These are phyloP conservation scores for Calonectria pseudoturangicola DNA, from an alignment of 2,329 filamentous ascomycete species.

Conservation along the genomic window DNA sequence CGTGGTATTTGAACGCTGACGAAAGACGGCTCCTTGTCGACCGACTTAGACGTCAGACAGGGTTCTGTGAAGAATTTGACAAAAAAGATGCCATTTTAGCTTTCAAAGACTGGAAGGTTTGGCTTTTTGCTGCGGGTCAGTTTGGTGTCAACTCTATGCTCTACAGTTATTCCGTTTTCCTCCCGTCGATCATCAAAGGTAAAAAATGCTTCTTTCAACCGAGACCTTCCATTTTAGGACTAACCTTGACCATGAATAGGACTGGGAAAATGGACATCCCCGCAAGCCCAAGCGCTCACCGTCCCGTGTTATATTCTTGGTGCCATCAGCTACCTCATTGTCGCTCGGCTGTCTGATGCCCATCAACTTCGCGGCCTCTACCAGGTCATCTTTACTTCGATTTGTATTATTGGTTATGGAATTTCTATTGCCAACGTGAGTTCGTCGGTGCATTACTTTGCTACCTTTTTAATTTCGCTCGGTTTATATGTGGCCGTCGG, in stretches of 20 bases:
- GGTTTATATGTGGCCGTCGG: conserved; percentile 36
- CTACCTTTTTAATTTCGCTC: conserved; percentile 34
- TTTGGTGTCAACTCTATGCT: conserved; percentile 41
- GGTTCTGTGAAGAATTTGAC: conserved; percentile 60
- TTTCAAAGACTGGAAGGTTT: conserved; percentile 38
- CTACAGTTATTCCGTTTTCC: conserved; percentile 78
- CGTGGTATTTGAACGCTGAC: conserved; percentile 36
- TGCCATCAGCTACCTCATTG: conserved; percentile 73
- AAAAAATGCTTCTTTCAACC: not conserved
- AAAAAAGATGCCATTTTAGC: conserved; percentile 38
- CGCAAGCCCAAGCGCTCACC: conserved; percentile 59
- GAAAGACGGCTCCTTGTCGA: conserved; percentile 28
- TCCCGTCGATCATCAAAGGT: conserved; percentile 79
- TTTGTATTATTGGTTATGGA: conserved; percentile 75
- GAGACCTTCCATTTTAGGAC: not conserved
- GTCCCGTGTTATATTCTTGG: conserved; percentile 78
- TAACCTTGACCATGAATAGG: conserved; percentile 24
- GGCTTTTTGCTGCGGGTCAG: conserved; percentile 36
- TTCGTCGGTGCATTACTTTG: conserved; percentile 63
- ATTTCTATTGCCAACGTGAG: conserved; percentile 71
- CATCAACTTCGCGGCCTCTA: conserved; percentile 73
- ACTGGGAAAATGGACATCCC: conserved; percentile 32
- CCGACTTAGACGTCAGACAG: conserved; percentile 74
- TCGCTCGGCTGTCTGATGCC: conserved; percentile 74
- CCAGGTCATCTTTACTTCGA: conserved; percentile 68